Base-by-base conservation (phyloP, 495 filamentous ascomycete genomes). In the Tetracladium setigerum region DNA sequence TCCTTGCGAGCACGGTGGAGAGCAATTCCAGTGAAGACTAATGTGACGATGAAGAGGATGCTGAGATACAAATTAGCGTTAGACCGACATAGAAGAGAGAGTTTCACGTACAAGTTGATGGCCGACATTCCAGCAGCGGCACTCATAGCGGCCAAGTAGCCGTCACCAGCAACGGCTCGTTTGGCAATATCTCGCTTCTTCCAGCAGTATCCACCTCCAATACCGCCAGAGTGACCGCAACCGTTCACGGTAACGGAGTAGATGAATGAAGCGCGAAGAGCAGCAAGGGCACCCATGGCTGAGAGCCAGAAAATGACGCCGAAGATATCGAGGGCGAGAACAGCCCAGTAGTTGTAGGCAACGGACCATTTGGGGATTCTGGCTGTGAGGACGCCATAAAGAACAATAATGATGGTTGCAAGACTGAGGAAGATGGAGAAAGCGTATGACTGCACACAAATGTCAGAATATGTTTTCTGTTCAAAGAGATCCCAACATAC, bases 341-440 rank as follows among this genome's bases (percentile, higher is more conserved):
- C 52, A 7, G 67, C 67, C 64, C 67, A 72, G 54, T 71, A 72
- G 54, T 72, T 72, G 54, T 65, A 74, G 5, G 54, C 50, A 16
- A 39, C 45, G 11, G 5, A 3, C 13, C 5, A 22, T 10, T 30
- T 4, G 63, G 56, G 5, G 58, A 48, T 14, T 39, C 44, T 14
- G 41, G 61, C 31, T 60, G 47, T 54, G 31, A 68, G 55, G 12
- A 71, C 42, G 27, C 57, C 52, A 55, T 70, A 72, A 41, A 65
- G 58, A 17, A 58, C 58, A 11, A 58, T 43, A 12, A 66, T 47
- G 18, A 70, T 13, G 9, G 58, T 67, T 24, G 59, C 53, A 15
- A 72, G 43, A 10, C 30, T 19, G 15, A 32, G 33, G 15, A 34
- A 45, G 42, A 45, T 12, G 1, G 31, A 2, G 42, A 45, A 36